Conservation (phyloP, 345 rosid genomes). For the Eutrema heterophyllum region DNA sequence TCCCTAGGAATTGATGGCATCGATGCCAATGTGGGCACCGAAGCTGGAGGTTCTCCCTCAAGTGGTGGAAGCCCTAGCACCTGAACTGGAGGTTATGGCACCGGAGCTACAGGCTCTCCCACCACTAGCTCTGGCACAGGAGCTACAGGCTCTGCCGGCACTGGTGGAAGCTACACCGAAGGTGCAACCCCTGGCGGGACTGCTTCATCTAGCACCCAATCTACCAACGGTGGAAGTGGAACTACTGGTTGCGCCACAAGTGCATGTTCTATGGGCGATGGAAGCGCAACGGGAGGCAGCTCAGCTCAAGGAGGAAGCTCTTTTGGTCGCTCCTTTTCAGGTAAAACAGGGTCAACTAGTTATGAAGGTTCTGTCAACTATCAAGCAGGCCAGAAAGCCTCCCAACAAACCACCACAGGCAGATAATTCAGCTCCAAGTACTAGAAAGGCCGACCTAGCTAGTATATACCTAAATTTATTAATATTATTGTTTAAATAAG, state of each 20-base stretch:
- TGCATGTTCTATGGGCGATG: too few relatives aligned
- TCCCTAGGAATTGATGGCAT: constrained; percentile 12
- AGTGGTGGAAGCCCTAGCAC: not conserved
- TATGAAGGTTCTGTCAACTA: constrained; percentile 1
- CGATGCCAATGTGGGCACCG: not conserved
- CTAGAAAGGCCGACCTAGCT: not conserved
- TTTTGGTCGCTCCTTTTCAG: not conserved
- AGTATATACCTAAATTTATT: not conserved
- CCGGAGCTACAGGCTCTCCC: too few relatives aligned
- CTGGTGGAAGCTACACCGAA: too few relatives aligned
- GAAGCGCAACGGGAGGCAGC: too few relatives aligned
- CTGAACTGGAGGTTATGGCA: not conserved
- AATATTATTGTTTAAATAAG: not conserved
- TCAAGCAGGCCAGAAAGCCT: not conserved
- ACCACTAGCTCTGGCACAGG: not conserved
- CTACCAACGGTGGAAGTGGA: not conserved
- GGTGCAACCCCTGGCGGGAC: not conserved
- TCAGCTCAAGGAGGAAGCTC: not conserved
- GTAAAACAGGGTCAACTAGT: not conserved
- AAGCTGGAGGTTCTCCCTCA: not conserved
- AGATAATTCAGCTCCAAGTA: not conserved
- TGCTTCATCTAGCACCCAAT: not conserved
- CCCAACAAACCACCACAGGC: not conserved
- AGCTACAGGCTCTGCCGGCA: not conserved
- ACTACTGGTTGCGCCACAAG: too few relatives aligned